Evolutionary conservation across 2,329 filamentous ascomycete genomes (phyloP).

Genomic region (Aspergillus novoparasiticus): DNA sequence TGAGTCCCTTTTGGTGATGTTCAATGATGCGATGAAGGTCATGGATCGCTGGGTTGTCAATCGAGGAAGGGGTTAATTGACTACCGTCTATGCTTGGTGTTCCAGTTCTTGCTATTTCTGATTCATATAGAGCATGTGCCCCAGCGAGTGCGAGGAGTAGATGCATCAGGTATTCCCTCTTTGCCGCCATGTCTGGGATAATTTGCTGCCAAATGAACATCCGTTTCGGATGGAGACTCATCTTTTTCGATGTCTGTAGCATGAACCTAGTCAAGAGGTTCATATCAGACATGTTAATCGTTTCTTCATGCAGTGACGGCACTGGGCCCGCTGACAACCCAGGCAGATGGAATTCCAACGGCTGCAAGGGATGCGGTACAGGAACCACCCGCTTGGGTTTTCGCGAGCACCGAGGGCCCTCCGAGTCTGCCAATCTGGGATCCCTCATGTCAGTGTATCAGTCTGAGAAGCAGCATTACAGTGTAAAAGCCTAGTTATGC

Average conservation of each 20-base stretch:
- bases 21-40: slow-evolving; percentile 13
- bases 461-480: too few relatives aligned
- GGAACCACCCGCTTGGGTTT: too few relatives aligned
- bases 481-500: too few relatives aligned
- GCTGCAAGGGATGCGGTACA: slow-evolving; percentile 4
- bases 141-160: slow-evolving; percentile 29
- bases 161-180: slow-evolving; percentile 26
- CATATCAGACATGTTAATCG: slow-evolving; percentile 24
- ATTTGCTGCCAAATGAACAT: slow-evolving; percentile 20
- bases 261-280: slow-evolving; percentile 22
- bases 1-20: slow-evolving; percentile 26
- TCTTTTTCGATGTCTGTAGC: slow-evolving; percentile 17
- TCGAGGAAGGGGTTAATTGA: too few relatives aligned
- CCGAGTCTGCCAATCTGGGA: not conserved
- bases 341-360: slow-evolving; percentile 15
- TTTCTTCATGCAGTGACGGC: not conserved
- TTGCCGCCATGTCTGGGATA: slow-evolving; percentile 25
- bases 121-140: not conserved
- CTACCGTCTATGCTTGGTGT: too few relatives aligned
- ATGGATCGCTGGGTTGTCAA: too few relatives aligned
- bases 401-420: too few relatives aligned
- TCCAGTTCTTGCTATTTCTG: too few relatives aligned
- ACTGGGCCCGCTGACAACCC: not conserved
- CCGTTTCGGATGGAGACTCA: slow-evolving; percentile 14
- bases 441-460: too few relatives aligned